Evolutionary conservation across 139 green algal species (phyloP).

Genomic region (Micractinium conductrix): DNA sequence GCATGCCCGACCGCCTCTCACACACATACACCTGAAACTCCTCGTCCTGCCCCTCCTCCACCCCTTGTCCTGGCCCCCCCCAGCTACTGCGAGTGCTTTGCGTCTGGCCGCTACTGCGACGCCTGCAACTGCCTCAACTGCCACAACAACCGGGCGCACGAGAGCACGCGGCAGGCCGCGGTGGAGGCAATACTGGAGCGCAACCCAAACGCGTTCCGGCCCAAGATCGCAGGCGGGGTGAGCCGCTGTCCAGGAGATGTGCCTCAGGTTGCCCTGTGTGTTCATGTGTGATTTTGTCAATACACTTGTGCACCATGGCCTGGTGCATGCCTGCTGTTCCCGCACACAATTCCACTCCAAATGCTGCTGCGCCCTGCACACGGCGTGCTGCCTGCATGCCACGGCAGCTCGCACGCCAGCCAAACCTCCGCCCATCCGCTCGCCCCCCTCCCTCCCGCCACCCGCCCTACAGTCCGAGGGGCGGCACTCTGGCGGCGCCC

Average conservation of each 20-base stretch:
- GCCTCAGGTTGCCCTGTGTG: not conserved
- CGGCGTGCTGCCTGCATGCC: not conserved
- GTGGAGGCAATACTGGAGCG: conserved; percentile 89
- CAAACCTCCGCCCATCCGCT: not conserved
- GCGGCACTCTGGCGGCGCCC: conserved; percentile 17
- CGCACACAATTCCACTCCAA: too few species aligned
- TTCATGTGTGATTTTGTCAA: not conserved
- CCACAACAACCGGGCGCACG: conserved; percentile 86
- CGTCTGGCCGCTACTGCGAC: conserved; percentile 57
- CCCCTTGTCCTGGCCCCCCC: not conserved
- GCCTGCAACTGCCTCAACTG: conserved; percentile 91
- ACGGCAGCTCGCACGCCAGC: not conserved
- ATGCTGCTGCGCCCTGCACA: not conserved
- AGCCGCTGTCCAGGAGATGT: not conserved
- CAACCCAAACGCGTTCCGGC: conserved; percentile 91
- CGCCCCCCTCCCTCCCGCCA: not conserved
- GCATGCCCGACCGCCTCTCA: not conserved
- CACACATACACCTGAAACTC: too few species aligned
- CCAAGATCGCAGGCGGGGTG: conserved; percentile 81
- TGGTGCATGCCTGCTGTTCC: too few species aligned
- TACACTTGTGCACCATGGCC: too few species aligned
- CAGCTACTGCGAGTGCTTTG: conserved; percentile 90
- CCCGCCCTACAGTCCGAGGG: not conserved
- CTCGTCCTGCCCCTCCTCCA: not conserved
- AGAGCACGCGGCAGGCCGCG: conserved; percentile 72